Conservation (phyloP, 2,329 filamentous ascomycete genomes). For the Phaeoacremonium minimum region DNA sequence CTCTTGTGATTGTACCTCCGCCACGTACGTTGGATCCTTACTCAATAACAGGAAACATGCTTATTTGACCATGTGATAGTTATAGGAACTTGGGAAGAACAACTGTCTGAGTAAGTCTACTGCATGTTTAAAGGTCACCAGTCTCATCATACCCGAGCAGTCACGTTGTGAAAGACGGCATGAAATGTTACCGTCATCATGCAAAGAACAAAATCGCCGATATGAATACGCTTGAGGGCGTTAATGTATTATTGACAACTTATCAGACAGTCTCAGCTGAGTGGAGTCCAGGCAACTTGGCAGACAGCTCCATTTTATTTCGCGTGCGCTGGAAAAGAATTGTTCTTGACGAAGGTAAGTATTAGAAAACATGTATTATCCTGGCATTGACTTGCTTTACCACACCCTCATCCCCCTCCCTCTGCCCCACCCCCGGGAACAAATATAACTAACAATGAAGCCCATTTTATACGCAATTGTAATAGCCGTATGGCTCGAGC, state of each 20-base stretch:
- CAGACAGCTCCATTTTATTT: constrained; percentile 20
- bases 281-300: constrained; percentile 14
- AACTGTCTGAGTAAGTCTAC: constrained; percentile 19
- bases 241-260: constrained; percentile 31
- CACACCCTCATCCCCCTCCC: too few relatives aligned
- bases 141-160: constrained; percentile 7
- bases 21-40: constrained; percentile 26
- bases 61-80: constrained; percentile 19
- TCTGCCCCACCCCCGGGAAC: too few relatives aligned
- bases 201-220: constrained; percentile 15
- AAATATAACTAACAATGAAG: constrained; percentile 16
- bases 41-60: background rate
- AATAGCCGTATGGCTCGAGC: constrained; percentile 28
- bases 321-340: constrained; percentile 29
- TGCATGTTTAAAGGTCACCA: background rate
- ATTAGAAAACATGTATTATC: background rate
- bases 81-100: constrained; percentile 31
- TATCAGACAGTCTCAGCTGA: constrained; percentile 34
- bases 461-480: constrained; percentile 33
- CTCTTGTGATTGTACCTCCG: constrained; percentile 32
- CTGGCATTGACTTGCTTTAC: too few relatives aligned
- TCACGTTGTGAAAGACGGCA: constrained; percentile 16
- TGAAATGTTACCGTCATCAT: constrained; percentile 23
- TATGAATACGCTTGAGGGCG: constrained; percentile 7
- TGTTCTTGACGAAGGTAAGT: constrained; percentile 32